These are phyloP conservation scores for Candida piceae DNA, from an alignment of 805 yeast genomes.

Conservation along the genomic window DNA sequence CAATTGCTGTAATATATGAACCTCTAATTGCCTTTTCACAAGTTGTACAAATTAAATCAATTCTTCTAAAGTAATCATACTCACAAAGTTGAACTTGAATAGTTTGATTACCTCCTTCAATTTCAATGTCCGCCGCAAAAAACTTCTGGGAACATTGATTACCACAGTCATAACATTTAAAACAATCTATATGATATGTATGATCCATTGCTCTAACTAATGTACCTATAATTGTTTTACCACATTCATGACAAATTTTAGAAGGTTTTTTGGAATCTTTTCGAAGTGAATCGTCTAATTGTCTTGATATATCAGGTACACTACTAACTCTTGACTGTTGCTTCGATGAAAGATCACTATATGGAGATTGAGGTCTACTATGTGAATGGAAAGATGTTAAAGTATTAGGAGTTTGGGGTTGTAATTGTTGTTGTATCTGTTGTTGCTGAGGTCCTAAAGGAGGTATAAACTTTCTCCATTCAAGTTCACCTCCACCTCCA, in stretches of 20 bases:
- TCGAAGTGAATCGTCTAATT: neutral
- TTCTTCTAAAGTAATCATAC: constrained; percentile 81
- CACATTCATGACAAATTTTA: constrained; percentile 49
- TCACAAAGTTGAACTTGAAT: constrained; percentile 71
- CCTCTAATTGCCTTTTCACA: constrained; percentile 87
- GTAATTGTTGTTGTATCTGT: no score
- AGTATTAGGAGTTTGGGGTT: no score
- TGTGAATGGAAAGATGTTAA: no score
- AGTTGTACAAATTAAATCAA: constrained; percentile 78
- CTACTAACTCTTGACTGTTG: constrained; percentile 10
- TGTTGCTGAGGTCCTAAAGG: no score
- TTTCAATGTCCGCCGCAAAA: constrained; percentile 63
- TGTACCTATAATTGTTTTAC: constrained; percentile 56
- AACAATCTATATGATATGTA: constrained; percentile 83
- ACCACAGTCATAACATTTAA: constrained; percentile 81
- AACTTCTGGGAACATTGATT: constrained; percentile 78
- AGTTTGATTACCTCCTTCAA: constrained; percentile 25
- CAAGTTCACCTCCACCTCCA: neutral
- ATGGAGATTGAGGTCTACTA: no score
- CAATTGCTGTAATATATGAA: constrained; percentile 89
- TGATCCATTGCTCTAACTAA: constrained; percentile 79
- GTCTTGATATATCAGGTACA: constrained; percentile 9
- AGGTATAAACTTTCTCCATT: no score
- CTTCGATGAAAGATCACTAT: neutral
- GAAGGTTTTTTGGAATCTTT: constrained; percentile 18